Percentiles rank a stretch among this genome's conserved stretches.
phyloP scores from a whole-genome alignment of 1,139 yeast genomes.

The Pichia sp. region DNA sequence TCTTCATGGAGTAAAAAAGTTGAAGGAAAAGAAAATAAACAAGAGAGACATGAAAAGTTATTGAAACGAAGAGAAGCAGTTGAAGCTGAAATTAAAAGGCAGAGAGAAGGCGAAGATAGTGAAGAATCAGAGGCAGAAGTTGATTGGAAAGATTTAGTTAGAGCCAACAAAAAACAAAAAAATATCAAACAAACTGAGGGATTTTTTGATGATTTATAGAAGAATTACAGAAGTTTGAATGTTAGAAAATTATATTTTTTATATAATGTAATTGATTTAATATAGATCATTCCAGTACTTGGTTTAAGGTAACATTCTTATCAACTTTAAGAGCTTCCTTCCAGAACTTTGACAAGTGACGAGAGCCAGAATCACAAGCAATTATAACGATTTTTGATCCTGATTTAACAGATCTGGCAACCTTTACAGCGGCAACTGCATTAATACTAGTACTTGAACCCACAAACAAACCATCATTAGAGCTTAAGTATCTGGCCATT shows the following conservation, averaged over 20 bases:
- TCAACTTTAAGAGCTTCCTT: slow-evolving; percentile 43
- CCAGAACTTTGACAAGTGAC: slow-evolving; percentile 93
- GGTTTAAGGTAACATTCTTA: slow-evolving; percentile 19
- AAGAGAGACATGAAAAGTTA: slow-evolving; percentile 57
- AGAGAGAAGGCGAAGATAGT: slow-evolving; percentile 27
- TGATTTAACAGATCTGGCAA: slow-evolving; percentile 47
- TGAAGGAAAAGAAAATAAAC: slow-evolving; percentile 57
- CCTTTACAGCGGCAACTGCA: slow-evolving; percentile 78
- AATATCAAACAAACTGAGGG: slow-evolving; percentile 46
- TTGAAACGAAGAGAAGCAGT: slow-evolving; percentile 58
- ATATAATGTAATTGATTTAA: too few species aligned
- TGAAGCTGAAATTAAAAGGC: slow-evolving; percentile 48
- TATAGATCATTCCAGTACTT: slow-evolving; percentile 15
- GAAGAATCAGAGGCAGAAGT: slow-evolving; percentile 42
- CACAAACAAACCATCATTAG: slow-evolving; percentile 81
- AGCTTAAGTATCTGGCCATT: slow-evolving; percentile 81
- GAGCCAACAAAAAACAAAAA: slow-evolving; percentile 52
- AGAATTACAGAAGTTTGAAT: background rate
- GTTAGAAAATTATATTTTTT: too few species aligned
- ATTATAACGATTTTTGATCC: slow-evolving; percentile 77
- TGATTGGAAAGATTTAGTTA: slow-evolving; percentile 87
- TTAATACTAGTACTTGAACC: slow-evolving; percentile 92
- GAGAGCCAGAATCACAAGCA: slow-evolving; percentile 86
- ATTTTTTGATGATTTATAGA: slow-evolving; percentile 64
- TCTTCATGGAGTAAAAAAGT: slow-evolving; percentile 76